These are phyloP conservation scores for Withania somnifera DNA, from an alignment of 305 asterid species.

Conservation along the genomic window DNA sequence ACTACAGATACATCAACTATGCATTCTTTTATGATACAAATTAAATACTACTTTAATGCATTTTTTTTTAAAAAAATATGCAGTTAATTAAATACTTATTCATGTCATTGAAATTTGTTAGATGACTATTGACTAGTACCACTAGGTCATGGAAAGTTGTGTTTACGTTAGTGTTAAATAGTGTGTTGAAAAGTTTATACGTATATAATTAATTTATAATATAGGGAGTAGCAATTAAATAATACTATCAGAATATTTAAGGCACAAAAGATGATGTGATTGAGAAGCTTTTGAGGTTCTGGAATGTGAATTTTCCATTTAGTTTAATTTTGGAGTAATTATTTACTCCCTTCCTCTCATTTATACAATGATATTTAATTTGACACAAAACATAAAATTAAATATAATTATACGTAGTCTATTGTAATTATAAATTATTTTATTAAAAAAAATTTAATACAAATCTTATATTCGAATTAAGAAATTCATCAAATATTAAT, in stretches of 20 bases:
- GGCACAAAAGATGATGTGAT: conserved; percentile 12
- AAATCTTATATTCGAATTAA: no score
- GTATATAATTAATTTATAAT: neutral
- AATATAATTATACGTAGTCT: no score
- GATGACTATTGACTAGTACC: neutral
- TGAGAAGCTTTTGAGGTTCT: neutral
- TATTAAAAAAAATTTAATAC: no score
- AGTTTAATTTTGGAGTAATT: neutral
- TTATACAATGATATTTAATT: neutral
- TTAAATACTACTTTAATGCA: neutral
- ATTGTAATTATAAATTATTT: no score
- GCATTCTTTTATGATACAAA: neutral
- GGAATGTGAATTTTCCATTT: neutral
- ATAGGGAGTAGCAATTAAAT: neutral
- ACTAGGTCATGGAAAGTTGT: neutral
- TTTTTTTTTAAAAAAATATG: neutral
- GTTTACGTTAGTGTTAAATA: neutral
- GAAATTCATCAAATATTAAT: no score
- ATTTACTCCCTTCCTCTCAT: neutral
- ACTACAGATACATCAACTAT: neutral
- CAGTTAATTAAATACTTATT: neutral
- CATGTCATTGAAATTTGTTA: neutral
- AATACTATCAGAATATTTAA: neutral
- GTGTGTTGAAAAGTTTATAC: neutral
- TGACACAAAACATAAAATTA: neutral